A percentile compares a stretch with the other conserved stretches of the same genome.
Evolutionary conservation across 1,284 basidiomycete genomes (phyloP).

Genomic region (Agaricales sp.): DNA sequence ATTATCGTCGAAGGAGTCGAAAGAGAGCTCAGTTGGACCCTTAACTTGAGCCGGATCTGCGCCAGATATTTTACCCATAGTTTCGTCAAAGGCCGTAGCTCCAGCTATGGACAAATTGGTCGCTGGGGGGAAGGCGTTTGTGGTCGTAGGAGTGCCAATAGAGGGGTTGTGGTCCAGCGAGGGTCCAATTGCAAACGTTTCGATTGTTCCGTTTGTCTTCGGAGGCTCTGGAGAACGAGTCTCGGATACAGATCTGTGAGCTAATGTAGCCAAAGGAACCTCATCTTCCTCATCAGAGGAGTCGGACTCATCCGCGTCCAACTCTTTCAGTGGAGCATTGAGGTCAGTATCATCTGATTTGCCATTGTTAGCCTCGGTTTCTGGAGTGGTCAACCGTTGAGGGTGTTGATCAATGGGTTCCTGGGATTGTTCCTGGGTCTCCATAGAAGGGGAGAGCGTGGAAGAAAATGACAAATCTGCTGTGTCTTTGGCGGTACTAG

Average conservation of each 20-base stretch:
- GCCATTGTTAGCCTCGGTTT: constrained; percentile 11
- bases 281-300: constrained; percentile 45
- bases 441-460: constrained; percentile 26
- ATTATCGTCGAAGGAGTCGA: constrained; percentile 77
- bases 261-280: constrained; percentile 26
- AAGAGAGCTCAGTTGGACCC: constrained; percentile 36
- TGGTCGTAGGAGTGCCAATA: constrained; percentile 7
- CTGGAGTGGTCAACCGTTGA: constrained; percentile 8
- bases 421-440: background rate
- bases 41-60: constrained; percentile 23
- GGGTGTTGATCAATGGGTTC: constrained; percentile 24
- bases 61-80: constrained; percentile 44
- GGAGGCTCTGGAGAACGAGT: constrained; percentile 10
- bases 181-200: constrained; percentile 16
- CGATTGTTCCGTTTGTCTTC: constrained; percentile 10
- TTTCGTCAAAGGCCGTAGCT: constrained; percentile 66
- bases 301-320: constrained; percentile 58
- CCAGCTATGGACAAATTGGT: constrained; percentile 25
- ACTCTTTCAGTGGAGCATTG: constrained; percentile 43
- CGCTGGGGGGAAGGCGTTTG: constrained; percentile 14
- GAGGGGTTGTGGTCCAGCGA: constrained; percentile 3
- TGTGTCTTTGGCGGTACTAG: constrained; percentile 31
- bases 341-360: constrained; percentile 37
- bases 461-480: constrained; percentile 9
- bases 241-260: constrained; percentile 15